Evolutionary conservation across 163 green algal species (phyloP), one percentile per base, ranked within the genome.

Genomic region (Scenedesmus sp.): DNA sequence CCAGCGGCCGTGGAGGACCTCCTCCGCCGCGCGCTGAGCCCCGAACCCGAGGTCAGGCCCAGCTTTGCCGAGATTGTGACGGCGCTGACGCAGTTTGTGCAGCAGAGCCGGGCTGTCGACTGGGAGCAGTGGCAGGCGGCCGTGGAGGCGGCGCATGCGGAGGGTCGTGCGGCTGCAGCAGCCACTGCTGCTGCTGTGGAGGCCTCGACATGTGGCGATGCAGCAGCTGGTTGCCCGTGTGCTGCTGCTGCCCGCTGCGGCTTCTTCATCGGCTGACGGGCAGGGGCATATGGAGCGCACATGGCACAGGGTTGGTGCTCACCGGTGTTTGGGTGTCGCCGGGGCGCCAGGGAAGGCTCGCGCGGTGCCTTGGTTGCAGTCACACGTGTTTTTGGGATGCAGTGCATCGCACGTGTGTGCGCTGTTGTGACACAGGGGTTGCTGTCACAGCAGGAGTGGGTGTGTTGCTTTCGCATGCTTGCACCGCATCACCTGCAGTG

Each of bases 31-130:
- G 85, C 85, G 3, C 49, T 90, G 18, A 59, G 35, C 70, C 72
- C 65, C 33, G 78, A 90, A 18, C 85, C 85, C 6, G 22, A n/a
- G 22, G 13, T 76, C 18, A 49, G 85, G 43, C 85, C 85, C 1
- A 30, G 9, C 3, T 90, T 90, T 44, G 24, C 44, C 43, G 42
- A 72, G 43, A 76, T 90, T 42, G 85, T 90, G 37, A 30, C 24
- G 33, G 20, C 33, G 70, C 72, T 90, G 49, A 90, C 85, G 10
- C 24, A 42, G n/a, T 90, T 90, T 90, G 85, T 84, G 70, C 85
- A 90, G 85, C 40, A 84, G 33, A 90, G 85, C 72, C 68, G 85
- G 33, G 49, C 70, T 2, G 70, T 85, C 7, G 85, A 84, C 42
- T 90, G 85, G 85, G 70, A 82, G n/a, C 7, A 49, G 33, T 85